Conservation (phyloP, 805 yeast species). For the Schizosaccharomyces osmophilus region DNA sequence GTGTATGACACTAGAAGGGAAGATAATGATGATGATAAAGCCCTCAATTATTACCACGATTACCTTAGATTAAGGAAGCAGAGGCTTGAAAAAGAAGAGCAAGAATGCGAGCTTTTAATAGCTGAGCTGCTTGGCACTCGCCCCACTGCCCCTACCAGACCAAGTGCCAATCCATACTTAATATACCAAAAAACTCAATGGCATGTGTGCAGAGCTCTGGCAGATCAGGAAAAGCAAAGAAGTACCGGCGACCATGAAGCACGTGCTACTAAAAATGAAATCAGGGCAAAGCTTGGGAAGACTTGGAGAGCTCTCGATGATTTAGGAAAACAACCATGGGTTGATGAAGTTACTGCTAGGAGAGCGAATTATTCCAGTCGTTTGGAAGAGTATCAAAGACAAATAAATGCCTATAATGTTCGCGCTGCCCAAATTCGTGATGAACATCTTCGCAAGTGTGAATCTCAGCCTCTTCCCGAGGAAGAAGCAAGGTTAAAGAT, state of each 20-base stretch:
- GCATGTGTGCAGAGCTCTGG: slow-evolving; percentile 17
- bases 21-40: neutral
- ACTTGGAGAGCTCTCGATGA: slow-evolving; percentile 19
- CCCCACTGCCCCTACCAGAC: slow-evolving; percentile 18
- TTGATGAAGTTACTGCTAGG: slow-evolving; percentile 14
- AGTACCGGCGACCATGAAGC: slow-evolving; percentile 12
- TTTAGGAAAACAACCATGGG: slow-evolving; percentile 15
- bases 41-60: neutral
- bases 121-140: slow-evolving; percentile 15
- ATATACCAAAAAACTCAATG: slow-evolving; percentile 20
- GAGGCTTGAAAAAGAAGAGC: slow-evolving; percentile 4
- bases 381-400: slow-evolving; percentile 14
- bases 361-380: slow-evolving; percentile 15
- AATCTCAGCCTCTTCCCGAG: neutral
- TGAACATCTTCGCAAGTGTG: neutral
- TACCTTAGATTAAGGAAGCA: slow-evolving; percentile 2
- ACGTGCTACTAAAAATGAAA: slow-evolving; percentile 17
- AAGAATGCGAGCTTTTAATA: slow-evolving; percentile 4
- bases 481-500: neutral
- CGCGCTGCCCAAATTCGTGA: neutral
- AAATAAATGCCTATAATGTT: slow-evolving; percentile 1
- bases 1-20: neutral
- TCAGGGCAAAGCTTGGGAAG: slow-evolving; percentile 17
- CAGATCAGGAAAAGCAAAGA: slow-evolving; percentile 14
- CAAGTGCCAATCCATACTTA: slow-evolving; percentile 18